phyloP scores from a whole-genome alignment of 306 rosid species.

The Sicyos baderoa region DNA sequence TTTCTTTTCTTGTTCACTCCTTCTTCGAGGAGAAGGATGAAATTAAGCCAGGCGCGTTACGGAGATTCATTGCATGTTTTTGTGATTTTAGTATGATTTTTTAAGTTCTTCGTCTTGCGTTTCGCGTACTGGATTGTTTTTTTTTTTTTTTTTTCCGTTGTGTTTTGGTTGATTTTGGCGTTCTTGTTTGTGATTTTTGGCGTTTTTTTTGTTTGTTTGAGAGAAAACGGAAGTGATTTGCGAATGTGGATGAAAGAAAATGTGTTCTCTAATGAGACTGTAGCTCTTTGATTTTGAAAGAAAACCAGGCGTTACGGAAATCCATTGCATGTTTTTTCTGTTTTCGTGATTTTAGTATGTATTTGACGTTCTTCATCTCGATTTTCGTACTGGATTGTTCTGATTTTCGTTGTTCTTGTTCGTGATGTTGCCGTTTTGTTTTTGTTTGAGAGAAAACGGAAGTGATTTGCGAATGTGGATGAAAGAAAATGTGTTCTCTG shows the following conservation, averaged over 20 bases:
- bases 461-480: too few species aligned
- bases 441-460: too few species aligned
- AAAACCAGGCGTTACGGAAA: too few species aligned
- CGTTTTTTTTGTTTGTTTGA: neutral
- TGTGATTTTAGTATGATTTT: neutral
- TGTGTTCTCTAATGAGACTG: neutral
- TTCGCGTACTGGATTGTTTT: neutral
- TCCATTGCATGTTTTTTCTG: too few species aligned
- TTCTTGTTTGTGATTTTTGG: neutral
- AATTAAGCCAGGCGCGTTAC: too few species aligned
- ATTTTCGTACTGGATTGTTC: too few species aligned
- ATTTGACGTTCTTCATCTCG: too few species aligned
- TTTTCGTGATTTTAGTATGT: too few species aligned
- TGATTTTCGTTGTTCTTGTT: neutral
- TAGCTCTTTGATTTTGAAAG: too few species aligned
- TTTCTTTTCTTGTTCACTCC: constrained; percentile 2
- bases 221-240: neutral
- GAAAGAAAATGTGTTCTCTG: too few species aligned
- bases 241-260: neutral
- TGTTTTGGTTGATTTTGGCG: neutral
- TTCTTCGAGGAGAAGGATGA: neutral
- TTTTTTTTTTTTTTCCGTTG: neutral
- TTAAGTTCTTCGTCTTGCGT: neutral
- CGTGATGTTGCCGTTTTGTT: neutral
- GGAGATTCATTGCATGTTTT: neutral